Evolutionary conservation across 1,284 basidiomycete species (phyloP), one percentile per base, ranked within the genome.

Genomic region (Sanghuangporus baumii): DNA sequence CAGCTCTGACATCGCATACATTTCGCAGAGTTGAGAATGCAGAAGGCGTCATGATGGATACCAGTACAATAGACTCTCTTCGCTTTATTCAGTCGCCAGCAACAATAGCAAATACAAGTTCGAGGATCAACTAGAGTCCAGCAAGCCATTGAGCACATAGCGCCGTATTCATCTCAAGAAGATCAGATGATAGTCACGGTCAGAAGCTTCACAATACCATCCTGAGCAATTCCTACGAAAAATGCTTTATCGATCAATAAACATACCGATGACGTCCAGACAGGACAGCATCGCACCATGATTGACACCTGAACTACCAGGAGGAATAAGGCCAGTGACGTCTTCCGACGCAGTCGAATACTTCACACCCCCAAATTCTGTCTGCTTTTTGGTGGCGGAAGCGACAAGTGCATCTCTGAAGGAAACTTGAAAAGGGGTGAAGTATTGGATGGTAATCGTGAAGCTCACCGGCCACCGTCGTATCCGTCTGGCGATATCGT

Each of bases 331-430:
- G 47, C 82, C 83, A 2, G 76, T 78, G 37, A 85, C 65, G 66
- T 77, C 77, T 67, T 77, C 61, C 1, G 78, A 79, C 4, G 72
- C 71, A 0, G 86, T 86, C 23, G 57, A 67, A 67, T 88, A 89
- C 3, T 69, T 74, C 8, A 83, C 73, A n/a, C 78, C 82, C 2
- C 68, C 71, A 61, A 77, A 81, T 60, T 62, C 73, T 0, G 71
- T 81, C 14, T 63, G 68, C 0, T 83, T 83, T 3, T 78, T 64
- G 11, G 84, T 68, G 7, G 69, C 82, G 31, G 66, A 68, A 1
- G 71, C 62, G 7, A 80, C 80, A 18, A 88, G 73, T 34, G 58
- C 64, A 66, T 87, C 70, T 14, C 58, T 59, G 23, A 37, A 14
- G 6, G 12, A 84, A 4, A 34, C 38, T 23, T 23, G 23, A 23